A percentile compares a stretch with the other conserved stretches of the same genome.
phyloP scores from a whole-genome alignment of 1,284 basidiomycete species.

The Melampsora larici-populina region DNA sequence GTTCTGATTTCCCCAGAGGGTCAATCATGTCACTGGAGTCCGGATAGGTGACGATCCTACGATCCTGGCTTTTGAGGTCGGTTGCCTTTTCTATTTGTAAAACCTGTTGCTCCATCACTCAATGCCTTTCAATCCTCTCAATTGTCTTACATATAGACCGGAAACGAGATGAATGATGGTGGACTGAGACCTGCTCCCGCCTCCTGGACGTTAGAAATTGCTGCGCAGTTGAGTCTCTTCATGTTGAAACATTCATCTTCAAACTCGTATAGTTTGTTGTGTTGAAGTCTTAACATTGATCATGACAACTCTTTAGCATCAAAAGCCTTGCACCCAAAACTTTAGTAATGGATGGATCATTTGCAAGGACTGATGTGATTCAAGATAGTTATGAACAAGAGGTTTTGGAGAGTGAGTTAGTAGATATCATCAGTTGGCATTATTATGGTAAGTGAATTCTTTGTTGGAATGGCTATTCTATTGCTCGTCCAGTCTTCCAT shows the following conservation, averaged over 20 bases:
- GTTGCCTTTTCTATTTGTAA: neutral
- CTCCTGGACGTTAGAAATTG: constrained; percentile 48
- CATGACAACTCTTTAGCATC: constrained; percentile 44
- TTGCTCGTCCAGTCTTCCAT: neutral
- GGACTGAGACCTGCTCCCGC: constrained; percentile 49
- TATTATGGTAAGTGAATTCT: constrained; percentile 47
- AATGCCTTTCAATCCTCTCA: neutral
- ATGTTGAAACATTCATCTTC: neutral
- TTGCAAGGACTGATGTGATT: constrained; percentile 48
- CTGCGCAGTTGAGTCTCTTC: constrained; percentile 34
- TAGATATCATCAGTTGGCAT: constrained; percentile 51
- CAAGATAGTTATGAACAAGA: constrained; percentile 47
- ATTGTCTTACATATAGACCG: constrained; percentile 3
- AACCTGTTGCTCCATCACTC: neutral
- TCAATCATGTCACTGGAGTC: constrained; percentile 51
- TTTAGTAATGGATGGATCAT: constrained; percentile 52
- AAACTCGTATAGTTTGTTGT: neutral
- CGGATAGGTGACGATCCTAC: constrained; percentile 51
- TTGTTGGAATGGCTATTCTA: neutral
- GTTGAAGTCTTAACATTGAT: neutral
- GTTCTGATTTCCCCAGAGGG: constrained; percentile 37
- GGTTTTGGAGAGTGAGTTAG: constrained; percentile 46
- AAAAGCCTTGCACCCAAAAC: constrained; percentile 50
- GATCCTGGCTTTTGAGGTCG: constrained; percentile 52
- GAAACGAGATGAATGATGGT: constrained; percentile 43